Base-by-base conservation (phyloP, 306 rosid species). In the Prunus armeniaca region DNA sequence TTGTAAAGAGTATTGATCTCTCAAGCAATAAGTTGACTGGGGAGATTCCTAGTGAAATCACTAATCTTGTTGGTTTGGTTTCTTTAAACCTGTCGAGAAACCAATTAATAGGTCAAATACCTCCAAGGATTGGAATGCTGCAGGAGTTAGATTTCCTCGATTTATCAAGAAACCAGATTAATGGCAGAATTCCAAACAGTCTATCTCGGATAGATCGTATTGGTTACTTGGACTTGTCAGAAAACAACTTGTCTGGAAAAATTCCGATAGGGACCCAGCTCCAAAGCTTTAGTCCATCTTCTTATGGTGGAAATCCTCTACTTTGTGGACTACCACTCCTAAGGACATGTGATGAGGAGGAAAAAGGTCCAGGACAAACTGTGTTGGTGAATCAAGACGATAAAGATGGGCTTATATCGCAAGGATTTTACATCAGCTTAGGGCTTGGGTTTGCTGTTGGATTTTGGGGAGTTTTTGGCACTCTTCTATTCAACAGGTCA, bases 91-190 rank as follows among this genome's bases (percentile, higher is more conserved):
- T 83, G 13, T 84, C 77, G 0, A 45, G 54, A 3, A 80, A 84
- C 66, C 71, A 80, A 4, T 20, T 82, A 47, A 76, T 17, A 19
- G 84, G 85, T 46, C 63, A 73, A 10, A 78, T 84, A 65, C 80
- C 87, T 49, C 32, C 34, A 3, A n/a, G 18, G 12, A 77, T 80
- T 43, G 72, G 84, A 12, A 46, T 55, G 12, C 0, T 81, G 72
- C 1, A 2, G 13, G 0, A 0, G 0, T 46, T 81, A 41, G 79
- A 72, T 3, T 0, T 0, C 1, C 66, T 84, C 10, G 80, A 77
- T 54, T 62, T 78, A 38, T 84, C 87, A 4, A 49, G 58, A 43
- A 82, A 85, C 46, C 54, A 45, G 2, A 43, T 85, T 3, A 30
- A 79, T 52, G 79, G 84, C 6, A n/a, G 13, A 57, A 73, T 85